Evolutionary conservation across 768 basidiomycete species (phyloP).

Genomic region (Ephemerocybe angulata): DNA sequence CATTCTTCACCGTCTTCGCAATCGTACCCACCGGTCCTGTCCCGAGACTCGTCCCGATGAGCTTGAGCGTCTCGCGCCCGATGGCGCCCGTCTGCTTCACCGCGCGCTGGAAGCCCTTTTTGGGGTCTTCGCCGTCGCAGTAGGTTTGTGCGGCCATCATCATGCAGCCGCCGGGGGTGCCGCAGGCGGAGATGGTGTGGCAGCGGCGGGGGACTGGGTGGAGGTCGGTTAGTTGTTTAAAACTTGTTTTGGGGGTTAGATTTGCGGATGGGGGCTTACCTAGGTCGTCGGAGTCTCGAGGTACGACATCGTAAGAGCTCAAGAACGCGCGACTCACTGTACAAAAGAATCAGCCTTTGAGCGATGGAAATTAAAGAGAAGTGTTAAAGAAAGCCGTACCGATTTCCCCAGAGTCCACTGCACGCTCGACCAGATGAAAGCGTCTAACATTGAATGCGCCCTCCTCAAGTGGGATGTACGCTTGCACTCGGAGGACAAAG

Average conservation of each 20-base stretch:
- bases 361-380: not conserved
- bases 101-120: not conserved
- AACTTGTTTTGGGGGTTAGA: not conserved
- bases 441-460: conserved; percentile 2
- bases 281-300: not conserved
- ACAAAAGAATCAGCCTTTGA: not conserved
- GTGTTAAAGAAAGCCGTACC: not conserved
- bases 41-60: not conserved
- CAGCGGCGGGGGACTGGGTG: not conserved
- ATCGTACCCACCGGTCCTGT: not conserved
- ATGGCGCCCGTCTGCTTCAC: not conserved
- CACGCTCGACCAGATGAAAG: conserved; percentile 1
- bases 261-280: not conserved
- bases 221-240: not conserved
- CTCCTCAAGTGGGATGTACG: not conserved
- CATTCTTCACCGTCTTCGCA: not conserved
- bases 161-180: not conserved
- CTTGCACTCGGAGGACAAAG: not conserved
- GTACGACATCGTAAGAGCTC: not conserved
- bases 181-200: not conserved
- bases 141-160: not conserved
- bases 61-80: not conserved
- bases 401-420: not conserved
- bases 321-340: not conserved
- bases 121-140: not conserved